Evolutionary conservation across 2,329 filamentous ascomycete species (phyloP), one percentile per base, ranked within the genome.

Genomic region (Paecilomyces dactylethromorphus): DNA sequence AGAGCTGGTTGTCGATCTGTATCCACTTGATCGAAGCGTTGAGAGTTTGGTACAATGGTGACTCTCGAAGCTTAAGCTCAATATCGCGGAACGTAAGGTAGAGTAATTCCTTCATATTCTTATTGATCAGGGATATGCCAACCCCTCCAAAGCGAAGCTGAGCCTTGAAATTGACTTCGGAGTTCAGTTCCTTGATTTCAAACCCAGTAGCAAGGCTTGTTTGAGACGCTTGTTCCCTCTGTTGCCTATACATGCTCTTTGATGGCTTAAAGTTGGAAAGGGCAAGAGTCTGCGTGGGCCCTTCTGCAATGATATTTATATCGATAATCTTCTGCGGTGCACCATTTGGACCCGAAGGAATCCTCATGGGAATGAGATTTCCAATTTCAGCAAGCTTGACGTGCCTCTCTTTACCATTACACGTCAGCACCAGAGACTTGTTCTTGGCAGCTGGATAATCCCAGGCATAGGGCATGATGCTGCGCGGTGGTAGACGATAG

Each of bases 401-500:
- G 69, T 97, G 91, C 31, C 94, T 84, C 71, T 97, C 92, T 69
- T 88, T 91, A 61, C 87, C 87, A 68, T 88, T 86, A 7, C 88
- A 88, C 56, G 81, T 87, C 69, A 99, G 86, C 55, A 97, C 86
- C 45, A 99, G 84, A 71, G 97, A 94, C 68, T 94, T 96, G 76
- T 91, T 89, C 77, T 96, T 97, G n/a, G 92, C 92, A 1, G 94
- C 93, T 1, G 94, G 95, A 76, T 96, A 99, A 71, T 99, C 95
- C 94, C 94, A 99, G 1, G 94, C 93, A 69, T 99, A 99, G 0
- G 95, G 94, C 94, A 99, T 99, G 74, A 99, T 97, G 74, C 93
- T 97, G 60, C 94, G 84, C 12, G 93, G 87, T 1, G 95, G 95
- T 31, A 99, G 81, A 32, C 93, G 88, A 76, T 99, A 99, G 56